These are phyloP conservation scores for Epichloe festucae DNA, from an alignment of 2,329 filamentous ascomycete genomes.

Conservation along the genomic window DNA sequence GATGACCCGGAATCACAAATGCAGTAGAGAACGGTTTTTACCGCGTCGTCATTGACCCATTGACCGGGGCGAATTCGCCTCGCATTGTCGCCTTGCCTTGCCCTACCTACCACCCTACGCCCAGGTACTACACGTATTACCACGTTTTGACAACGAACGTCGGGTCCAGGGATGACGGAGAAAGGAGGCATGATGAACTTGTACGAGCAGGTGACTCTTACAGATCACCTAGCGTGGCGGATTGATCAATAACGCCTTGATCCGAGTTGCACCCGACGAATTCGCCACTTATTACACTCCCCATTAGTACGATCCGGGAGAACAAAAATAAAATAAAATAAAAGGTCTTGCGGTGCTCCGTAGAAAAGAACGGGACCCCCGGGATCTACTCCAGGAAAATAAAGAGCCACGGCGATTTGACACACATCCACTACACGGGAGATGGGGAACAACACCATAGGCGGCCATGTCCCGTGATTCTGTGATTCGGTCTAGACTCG, in stretches of 20 bases:
- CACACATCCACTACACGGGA: not conserved
- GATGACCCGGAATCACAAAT: no score
- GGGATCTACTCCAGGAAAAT: not conserved
- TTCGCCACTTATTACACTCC: not conserved
- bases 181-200: no score
- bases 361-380: not conserved
- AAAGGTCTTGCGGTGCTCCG: no score
- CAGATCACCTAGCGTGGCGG: not conserved
- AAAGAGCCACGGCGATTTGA: not conserved
- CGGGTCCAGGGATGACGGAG: no score
- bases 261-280: not conserved
- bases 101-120: not conserved
- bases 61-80: not conserved
- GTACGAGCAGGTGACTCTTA: not conserved
- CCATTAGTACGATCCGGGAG: not conserved
- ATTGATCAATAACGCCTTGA: not conserved
- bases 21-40: no score
- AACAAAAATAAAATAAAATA: no score
- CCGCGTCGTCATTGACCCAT: no score
- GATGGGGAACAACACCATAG: not conserved
- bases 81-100: not conserved
- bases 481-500: slow-evolving; percentile 4
- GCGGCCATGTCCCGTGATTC: not conserved
- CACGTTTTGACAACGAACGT: not conserved
- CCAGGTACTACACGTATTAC: not conserved